phyloP scores from a whole-genome alignment of 176 grass and related monocot species.

The Oryza officinalis region DNA sequence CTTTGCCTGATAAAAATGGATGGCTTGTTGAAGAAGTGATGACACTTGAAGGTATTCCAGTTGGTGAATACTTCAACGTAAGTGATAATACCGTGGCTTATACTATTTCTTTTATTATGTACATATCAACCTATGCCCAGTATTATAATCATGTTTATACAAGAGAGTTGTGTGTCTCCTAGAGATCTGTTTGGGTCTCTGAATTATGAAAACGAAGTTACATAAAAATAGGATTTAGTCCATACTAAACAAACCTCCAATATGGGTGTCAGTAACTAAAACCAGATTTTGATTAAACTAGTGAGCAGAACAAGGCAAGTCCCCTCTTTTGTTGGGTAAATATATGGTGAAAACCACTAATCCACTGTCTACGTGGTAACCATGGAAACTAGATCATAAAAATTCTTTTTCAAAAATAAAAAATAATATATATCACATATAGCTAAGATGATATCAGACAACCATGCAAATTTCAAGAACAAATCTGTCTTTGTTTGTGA shows the following conservation, averaged over 20 bases:
- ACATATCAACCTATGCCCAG: background rate
- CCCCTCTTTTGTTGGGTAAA: too few species aligned
- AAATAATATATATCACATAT: too few species aligned
- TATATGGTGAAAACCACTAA: too few species aligned
- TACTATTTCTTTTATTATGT: conserved; percentile 1
- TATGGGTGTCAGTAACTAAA: background rate
- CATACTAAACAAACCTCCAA: background rate
- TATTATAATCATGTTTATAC: background rate
- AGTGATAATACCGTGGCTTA: conserved; percentile 2
- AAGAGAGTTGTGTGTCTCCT: background rate
- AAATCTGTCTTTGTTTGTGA: too few species aligned
- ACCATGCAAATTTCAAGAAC: too few species aligned
- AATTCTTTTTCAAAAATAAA: too few species aligned
- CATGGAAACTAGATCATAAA: too few species aligned
- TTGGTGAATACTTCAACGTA: conserved; percentile 83
- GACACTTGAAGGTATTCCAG: conserved; percentile 61
- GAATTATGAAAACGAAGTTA: background rate
- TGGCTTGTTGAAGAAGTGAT: conserved; percentile 90
- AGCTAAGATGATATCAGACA: too few species aligned
- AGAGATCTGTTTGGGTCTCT: background rate
- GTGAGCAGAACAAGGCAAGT: background rate
- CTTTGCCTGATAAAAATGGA: conserved; percentile 68
- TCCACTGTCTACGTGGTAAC: too few species aligned
- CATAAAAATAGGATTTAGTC: background rate
- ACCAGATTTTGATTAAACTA: background rate